Evolutionary conservation across 2,329 filamentous ascomycete genomes (phyloP).

Genomic region (Fusarium virguliforme): DNA sequence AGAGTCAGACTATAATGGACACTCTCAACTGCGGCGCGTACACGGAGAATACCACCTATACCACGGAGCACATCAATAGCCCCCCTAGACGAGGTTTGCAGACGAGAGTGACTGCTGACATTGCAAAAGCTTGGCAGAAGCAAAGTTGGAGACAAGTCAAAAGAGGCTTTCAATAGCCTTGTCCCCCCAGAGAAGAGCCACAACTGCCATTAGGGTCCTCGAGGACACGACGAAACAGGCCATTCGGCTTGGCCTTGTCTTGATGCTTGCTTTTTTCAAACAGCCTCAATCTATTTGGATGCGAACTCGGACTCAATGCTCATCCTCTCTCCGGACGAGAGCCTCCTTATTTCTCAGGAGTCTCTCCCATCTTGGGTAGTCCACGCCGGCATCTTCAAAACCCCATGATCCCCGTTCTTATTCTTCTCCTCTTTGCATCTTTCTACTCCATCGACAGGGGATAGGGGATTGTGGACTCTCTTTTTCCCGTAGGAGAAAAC

Average conservation of each 20-base stretch:
- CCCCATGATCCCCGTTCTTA: conserved; percentile 36
- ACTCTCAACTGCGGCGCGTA: conserved; percentile 24
- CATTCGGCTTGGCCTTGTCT: conserved; percentile 23
- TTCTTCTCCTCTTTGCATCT: conserved; percentile 14
- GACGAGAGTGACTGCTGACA: conserved; percentile 9
- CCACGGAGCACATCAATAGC: conserved; percentile 8
- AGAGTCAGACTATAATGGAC: conserved; percentile 22
- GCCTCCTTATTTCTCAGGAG: no score
- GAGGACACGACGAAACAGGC: conserved; percentile 14
- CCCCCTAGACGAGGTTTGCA: conserved; percentile 18
- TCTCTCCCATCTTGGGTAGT: conserved; percentile 31
- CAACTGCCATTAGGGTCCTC: conserved; percentile 34
- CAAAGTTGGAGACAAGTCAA: conserved; percentile 24
- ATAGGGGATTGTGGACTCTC: conserved; percentile 14
- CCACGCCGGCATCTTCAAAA: conserved; percentile 16
- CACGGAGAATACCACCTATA: conserved; percentile 14
- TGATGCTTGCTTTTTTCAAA: conserved; percentile 20
- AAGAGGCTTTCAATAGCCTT: conserved; percentile 21
- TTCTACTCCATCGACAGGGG: conserved; percentile 17
- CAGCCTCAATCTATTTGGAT: conserved; percentile 11
- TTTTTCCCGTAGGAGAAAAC: conserved; percentile 34
- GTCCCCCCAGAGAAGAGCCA: conserved; percentile 33
- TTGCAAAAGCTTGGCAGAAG: conserved; percentile 28
- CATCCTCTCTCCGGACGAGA: no score
- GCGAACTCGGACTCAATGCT: conserved; percentile 26